These are phyloP conservation scores for Paramecium sexaurelia DNA, from an alignment of 73 alveolate species.

Conservation along the genomic window DNA sequence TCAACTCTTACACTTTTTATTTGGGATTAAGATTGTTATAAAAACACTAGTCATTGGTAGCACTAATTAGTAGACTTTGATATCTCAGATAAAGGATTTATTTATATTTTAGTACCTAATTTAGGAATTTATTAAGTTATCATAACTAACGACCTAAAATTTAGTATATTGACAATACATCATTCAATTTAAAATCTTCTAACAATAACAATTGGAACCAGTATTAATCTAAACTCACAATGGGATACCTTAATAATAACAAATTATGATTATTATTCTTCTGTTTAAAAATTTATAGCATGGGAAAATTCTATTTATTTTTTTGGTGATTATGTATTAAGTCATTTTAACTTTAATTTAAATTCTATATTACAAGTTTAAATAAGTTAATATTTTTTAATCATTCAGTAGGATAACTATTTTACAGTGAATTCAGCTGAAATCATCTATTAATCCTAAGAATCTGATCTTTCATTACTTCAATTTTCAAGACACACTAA, in stretches of 20 bases:
- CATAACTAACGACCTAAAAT: background rate
- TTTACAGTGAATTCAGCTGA: background rate
- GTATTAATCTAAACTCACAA: background rate
- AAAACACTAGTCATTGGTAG: background rate
- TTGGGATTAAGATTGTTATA: background rate
- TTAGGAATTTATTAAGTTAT: background rate
- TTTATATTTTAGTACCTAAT: background rate
- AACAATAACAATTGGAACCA: background rate
- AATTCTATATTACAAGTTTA: background rate
- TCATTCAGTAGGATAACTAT: background rate
- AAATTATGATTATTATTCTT: background rate
- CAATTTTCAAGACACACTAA: background rate
- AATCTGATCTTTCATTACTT: background rate
- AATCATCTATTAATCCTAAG: background rate
- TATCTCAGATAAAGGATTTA: background rate
- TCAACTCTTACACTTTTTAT: background rate
- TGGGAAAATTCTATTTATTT: background rate
- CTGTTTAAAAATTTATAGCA: background rate
- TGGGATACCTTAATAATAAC: background rate
- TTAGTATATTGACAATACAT: background rate
- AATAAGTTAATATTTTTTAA: background rate
- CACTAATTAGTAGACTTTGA: background rate
- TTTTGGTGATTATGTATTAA: background rate
- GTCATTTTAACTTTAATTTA: background rate
- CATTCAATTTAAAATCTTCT: background rate